Evolutionary conservation across 768 basidiomycete species (phyloP), one percentile per base, ranked within the genome.

Genomic region (Tulasnella sp.): DNA sequence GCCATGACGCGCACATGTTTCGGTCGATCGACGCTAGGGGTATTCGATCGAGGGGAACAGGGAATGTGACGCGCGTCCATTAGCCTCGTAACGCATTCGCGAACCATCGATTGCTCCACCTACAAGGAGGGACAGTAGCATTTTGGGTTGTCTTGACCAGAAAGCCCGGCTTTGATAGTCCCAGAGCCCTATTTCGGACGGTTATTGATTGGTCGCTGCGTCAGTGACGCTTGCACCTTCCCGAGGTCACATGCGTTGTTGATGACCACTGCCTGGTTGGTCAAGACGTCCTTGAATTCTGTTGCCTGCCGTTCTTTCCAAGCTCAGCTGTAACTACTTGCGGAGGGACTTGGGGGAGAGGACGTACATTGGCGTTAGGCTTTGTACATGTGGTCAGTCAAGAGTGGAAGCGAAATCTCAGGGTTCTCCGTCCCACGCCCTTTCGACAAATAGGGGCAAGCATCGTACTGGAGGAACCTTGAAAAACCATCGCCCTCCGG

Each of bases 41-140:
- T n/a, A n/a, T n/a, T n/a, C n/a, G n/a, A n/a, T n/a, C n/a, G n/a
- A n/a, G 79, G 8, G 75, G 1, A 44, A 36, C 11, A n/a, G 62
- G 32, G n/a, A 39, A n/a, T 8, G 71, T 26, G 59, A 72, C 62
- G 59, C 63, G 59, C 42, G 63, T 69, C 32, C 26, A 22, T n/a
- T n/a, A n/a, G n/a, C n/a, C n/a, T n/a, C n/a, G n/a, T n/a, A n/a
- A n/a, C n/a, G n/a, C n/a, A n/a, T n/a, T n/a, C n/a, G n/a, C n/a
- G 32, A 40, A 3, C 22, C 44, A 22, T 36, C 32, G 22, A n/a
- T n/a, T n/a, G n/a, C 34, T 2, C 5, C 26, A 65, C 94, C 83
- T 82, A 97, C 95, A 94, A 98, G 75, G 95, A 97, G 75, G 97
- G 95, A 78, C 98, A 98, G 86, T 95, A 98, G 79, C 95, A 98